Base-by-base conservation (phyloP, 495 filamentous ascomycete genomes). In the Astrocystis sublimbata region DNA sequence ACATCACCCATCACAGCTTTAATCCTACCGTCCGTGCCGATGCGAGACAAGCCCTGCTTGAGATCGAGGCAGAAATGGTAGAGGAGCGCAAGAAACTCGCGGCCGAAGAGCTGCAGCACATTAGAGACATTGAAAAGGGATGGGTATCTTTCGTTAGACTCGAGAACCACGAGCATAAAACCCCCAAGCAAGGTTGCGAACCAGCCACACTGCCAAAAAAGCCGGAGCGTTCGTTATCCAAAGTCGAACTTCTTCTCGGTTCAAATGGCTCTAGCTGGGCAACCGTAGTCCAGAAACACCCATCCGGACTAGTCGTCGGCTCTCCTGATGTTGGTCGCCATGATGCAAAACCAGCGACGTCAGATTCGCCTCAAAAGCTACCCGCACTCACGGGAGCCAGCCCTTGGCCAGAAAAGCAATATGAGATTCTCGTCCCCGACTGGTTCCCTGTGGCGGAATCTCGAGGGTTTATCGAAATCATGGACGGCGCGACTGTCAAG, bases 391-490 rank as follows among this genome's bases (percentile, higher is more conserved):
- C 17, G 17, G 21, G 6, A 21, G 31, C 21, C 47, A 42, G 1
- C 15, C 12, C 38, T 26, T 61, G 40, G 49, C 49, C 40, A 55
- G 50, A 46, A 5, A 15, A 26, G 28, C 21, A 38, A 8, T 31
- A 31, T 26, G 33, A 47, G 8, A 9, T 26, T 3, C 30, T 43
- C 23, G 55, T 76, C 2, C 75, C 76, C 0, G 62, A 63, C 0
- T 78, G 76, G 76, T 78, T 78, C 40, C 35, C 26, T 0, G 49
- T 72, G 10, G 35, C 72, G 13, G 68, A 67, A 3, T 45, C 43
- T 1, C 63, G 55, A 3, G 28, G 46, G 4, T 50, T 45, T 3
- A 13, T 76, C 19, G 10, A 43, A 4, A 6, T 13, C 33, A 38
- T 75, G 1, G 12, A 36, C 2, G 56, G 54, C 4, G 28, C 15